A percentile compares a stretch with the other conserved stretches of the same genome.
Evolutionary conservation across 2,329 filamentous ascomycete species (phyloP).

Genomic region (Mollisiaceae sp.): DNA sequence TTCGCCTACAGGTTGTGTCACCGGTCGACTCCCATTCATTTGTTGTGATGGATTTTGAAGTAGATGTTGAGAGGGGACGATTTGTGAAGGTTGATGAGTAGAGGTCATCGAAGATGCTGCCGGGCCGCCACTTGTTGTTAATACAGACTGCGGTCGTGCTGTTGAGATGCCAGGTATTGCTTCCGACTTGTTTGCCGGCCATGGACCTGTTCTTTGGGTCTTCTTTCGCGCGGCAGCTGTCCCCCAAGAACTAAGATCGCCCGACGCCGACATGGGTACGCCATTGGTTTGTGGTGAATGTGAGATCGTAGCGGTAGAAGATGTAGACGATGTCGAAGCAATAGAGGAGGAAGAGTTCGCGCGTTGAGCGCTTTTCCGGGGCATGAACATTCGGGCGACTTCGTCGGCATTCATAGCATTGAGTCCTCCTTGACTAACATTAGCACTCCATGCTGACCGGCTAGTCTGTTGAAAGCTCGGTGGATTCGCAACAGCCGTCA

Average conservation of each 20-base stretch:
- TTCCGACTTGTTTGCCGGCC: slow-evolving; percentile 70
- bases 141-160: slow-evolving; percentile 64
- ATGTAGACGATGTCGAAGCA: slow-evolving; percentile 65
- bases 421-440: slow-evolving; percentile 61
- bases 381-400: slow-evolving; percentile 85
- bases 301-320: slow-evolving; percentile 67
- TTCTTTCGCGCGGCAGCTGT: slow-evolving; percentile 56
- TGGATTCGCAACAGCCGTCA: slow-evolving; percentile 72
- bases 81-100: slow-evolving; percentile 60
- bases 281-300: slow-evolving; percentile 68
- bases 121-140: slow-evolving; percentile 61
- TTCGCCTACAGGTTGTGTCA: slow-evolving; percentile 47
- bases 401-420: slow-evolving; percentile 83
- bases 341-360: slow-evolving; percentile 91
- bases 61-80: slow-evolving; percentile 72
- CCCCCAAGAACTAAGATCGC: slow-evolving; percentile 37
- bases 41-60: slow-evolving; percentile 61
- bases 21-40: slow-evolving; percentile 60
- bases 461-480: slow-evolving; percentile 67
- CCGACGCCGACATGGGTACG: slow-evolving; percentile 42
- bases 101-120: slow-evolving; percentile 67
- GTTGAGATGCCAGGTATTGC: slow-evolving; percentile 66
- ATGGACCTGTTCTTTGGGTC: slow-evolving; percentile 56
- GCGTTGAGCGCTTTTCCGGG: slow-evolving; percentile 84
- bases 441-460: slow-evolving; percentile 70